These are phyloP conservation scores for Chenopodium album DNA, from an alignment of 148 eudicot species.

Conservation along the genomic window DNA sequence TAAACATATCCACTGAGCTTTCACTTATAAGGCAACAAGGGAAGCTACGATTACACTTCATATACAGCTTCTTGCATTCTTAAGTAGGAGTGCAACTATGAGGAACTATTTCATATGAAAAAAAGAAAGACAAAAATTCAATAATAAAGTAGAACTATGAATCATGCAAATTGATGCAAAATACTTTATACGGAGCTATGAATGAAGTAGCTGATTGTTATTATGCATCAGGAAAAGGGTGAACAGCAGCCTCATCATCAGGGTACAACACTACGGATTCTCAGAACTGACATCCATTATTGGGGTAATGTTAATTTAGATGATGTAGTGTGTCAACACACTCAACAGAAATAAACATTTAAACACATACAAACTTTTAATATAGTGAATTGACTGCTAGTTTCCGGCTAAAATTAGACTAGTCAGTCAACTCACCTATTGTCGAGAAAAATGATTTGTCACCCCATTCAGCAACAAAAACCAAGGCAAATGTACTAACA, in stretches of 20 bases:
- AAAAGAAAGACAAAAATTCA: background rate
- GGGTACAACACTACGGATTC: background rate
- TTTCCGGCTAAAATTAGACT: background rate
- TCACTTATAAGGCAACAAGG: background rate
- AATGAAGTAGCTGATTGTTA: too few relatives aligned
- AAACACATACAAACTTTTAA: conserved; percentile 9
- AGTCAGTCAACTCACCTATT: conserved; percentile 54
- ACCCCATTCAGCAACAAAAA: conserved; percentile 93
- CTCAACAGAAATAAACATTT: background rate
- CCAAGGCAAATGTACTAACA: conserved; percentile 59
- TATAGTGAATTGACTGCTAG: background rate
- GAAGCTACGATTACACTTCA: background rate
- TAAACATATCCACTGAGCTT: too few relatives aligned
- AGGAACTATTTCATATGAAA: background rate
- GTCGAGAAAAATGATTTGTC: conserved; percentile 99
- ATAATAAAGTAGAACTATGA: background rate
- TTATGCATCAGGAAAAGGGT: background rate
- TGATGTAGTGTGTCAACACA: background rate
- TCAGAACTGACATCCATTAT: too few relatives aligned
- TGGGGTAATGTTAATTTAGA: background rate
- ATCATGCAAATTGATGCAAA: background rate
- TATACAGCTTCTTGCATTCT: background rate
- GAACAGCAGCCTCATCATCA: background rate
- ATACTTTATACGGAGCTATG: background rate
- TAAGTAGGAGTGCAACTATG: background rate